A percentile compares a stretch with the other conserved stretches of the same genome.
These are phyloP conservation scores for Paraurostyla sp. DNA, from an alignment of 73 alveolate genomes.

Conservation along the genomic window DNA sequence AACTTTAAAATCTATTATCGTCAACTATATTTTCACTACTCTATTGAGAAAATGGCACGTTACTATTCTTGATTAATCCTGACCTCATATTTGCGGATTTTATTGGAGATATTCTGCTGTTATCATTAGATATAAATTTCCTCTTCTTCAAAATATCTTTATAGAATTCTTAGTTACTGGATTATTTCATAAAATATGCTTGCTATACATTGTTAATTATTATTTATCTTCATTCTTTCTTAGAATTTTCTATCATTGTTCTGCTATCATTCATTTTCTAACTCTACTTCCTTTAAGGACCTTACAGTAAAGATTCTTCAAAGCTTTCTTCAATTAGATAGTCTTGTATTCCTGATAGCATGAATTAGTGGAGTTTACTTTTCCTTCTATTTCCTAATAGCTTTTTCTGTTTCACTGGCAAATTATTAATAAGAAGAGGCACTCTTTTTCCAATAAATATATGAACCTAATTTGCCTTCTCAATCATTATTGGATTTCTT, in stretches of 20 bases:
- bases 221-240: background rate
- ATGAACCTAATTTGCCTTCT: background rate
- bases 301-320: background rate
- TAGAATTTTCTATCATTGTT: background rate
- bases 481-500: background rate
- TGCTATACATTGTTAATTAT: constrained; percentile 18
- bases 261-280: constrained; percentile 29
- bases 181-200: background rate
- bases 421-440: too few relatives aligned
- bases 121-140: background rate
- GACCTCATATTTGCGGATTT: background rate
- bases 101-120: background rate
- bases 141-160: constrained; percentile 26
- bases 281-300: background rate
- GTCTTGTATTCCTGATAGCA: background rate
- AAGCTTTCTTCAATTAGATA: background rate
- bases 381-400: too few relatives aligned
- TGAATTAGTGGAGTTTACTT: too few relatives aligned
- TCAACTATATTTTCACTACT: too few relatives aligned
- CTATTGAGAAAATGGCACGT: too few relatives aligned
- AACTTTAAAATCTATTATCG: too few relatives aligned
- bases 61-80: too few relatives aligned
- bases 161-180: constrained; percentile 27
- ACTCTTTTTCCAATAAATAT: background rate
- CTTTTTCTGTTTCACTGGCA: too few relatives aligned